These are phyloP conservation scores for Imleria badia DNA, from an alignment of 768 basidiomycete genomes.

Conservation along the genomic window DNA sequence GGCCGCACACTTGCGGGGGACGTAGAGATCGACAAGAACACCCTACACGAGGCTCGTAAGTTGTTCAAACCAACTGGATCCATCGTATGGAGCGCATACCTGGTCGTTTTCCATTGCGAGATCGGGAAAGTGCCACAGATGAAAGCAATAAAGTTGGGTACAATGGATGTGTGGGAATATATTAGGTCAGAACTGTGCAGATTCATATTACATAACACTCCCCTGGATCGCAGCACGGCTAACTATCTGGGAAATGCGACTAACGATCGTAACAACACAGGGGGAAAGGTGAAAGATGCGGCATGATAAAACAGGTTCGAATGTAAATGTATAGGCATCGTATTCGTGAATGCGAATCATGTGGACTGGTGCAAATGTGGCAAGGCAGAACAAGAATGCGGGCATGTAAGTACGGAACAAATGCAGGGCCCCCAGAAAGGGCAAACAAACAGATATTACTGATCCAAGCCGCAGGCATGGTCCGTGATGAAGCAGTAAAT, in stretches of 20 bases:
- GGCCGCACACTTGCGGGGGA: constrained; percentile 98
- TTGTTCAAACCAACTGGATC: not conserved
- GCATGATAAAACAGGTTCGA: constrained; percentile 9
- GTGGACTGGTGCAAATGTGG: constrained; percentile 17
- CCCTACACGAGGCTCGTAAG: constrained; percentile 51
- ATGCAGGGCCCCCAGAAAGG: constrained; percentile 10
- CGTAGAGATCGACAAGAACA: constrained; percentile 99
- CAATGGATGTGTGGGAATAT: constrained; percentile 28
- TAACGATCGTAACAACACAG: constrained; percentile 1
- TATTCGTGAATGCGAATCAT: constrained; percentile 22
- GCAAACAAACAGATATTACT: constrained; percentile 21
- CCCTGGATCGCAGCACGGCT: constrained; percentile 1
- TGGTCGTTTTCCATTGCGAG: constrained; percentile 87
- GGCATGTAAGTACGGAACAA: constrained; percentile 20
- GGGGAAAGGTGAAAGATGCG: not conserved
- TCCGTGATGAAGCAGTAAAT: constrained; percentile 28
- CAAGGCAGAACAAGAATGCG: constrained; percentile 24
- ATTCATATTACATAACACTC: constrained; percentile 4
- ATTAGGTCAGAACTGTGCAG: constrained; percentile 34
- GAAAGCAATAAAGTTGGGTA: not conserved
- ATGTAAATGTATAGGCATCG: constrained; percentile 13
- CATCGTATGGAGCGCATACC: constrained; percentile 42
- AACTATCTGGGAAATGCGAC: not conserved
- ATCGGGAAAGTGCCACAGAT: constrained; percentile 9
- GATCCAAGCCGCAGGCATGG: constrained; percentile 30